These are phyloP conservation scores for Penicillium sp. DNA, from an alignment of 2,329 filamentous ascomycete species.

Conservation along the genomic window DNA sequence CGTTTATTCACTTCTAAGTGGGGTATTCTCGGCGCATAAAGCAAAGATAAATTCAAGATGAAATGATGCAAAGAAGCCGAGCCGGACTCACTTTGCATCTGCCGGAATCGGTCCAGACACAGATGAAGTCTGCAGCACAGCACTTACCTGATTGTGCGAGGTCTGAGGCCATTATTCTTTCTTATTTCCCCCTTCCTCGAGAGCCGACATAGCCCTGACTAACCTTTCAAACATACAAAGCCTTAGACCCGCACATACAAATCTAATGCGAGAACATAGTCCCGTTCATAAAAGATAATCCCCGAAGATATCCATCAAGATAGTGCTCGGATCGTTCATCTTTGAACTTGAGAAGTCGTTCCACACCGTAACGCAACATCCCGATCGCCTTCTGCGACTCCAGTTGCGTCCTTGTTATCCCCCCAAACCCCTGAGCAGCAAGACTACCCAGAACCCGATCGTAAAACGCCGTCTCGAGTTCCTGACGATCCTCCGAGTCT, in stretches of 20 bases:
- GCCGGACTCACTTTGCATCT: too few species aligned
- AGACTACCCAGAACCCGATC: constrained; percentile 12
- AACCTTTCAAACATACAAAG: constrained; percentile 2
- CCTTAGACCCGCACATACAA: background rate
- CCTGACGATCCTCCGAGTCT: constrained; percentile 8
- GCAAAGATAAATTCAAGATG: too few species aligned
- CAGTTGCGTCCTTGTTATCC: constrained; percentile 10
- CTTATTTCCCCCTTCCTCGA: constrained; percentile 2
- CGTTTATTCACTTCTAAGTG: too few species aligned
- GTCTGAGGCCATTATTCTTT: too few species aligned
- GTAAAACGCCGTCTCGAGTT: constrained; percentile 10
- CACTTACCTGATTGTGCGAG: too few species aligned
- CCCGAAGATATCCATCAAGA: constrained; percentile 12
- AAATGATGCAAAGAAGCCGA: too few species aligned
- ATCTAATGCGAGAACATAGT: constrained; percentile 3
- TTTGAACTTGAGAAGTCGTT: constrained; percentile 15
- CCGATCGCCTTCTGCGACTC: constrained; percentile 13
- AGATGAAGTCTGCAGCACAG: too few species aligned
- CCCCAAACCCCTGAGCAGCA: constrained; percentile 6
- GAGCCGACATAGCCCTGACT: constrained; percentile 2
- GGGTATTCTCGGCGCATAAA: too few species aligned
- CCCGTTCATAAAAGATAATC: constrained; percentile 9
- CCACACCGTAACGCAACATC: constrained; percentile 10
- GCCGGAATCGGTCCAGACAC: too few species aligned
- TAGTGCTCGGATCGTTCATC: constrained; percentile 13